These are phyloP conservation scores for Ceratocystis albifundus DNA, from an alignment of 2,329 filamentous ascomycete species.

Conservation along the genomic window DNA sequence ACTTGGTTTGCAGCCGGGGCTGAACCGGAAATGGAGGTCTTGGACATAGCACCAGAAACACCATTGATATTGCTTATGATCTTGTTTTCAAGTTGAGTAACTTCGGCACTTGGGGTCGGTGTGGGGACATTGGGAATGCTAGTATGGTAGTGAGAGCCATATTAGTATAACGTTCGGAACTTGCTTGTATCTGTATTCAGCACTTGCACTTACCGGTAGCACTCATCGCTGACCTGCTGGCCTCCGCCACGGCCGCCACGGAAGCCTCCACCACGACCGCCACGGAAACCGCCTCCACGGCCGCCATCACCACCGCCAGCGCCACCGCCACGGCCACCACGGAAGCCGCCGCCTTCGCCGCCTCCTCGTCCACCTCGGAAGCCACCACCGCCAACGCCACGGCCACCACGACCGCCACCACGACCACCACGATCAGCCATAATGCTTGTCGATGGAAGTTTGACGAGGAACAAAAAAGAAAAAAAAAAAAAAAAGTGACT, in stretches of 20 bases:
- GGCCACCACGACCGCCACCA: conserved; percentile 19
- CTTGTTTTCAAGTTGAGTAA: conserved; percentile 34
- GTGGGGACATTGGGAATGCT: conserved; percentile 21
- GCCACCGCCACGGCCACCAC: conserved; percentile 24
- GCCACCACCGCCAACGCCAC: conserved; percentile 24
- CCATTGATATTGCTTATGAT: conserved; percentile 27
- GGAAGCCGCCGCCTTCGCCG: conserved; percentile 25
- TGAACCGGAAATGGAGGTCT: conserved; percentile 25
- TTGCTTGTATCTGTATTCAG: too few species aligned
- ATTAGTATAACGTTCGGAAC: neutral
- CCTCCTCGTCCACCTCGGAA: conserved; percentile 24
- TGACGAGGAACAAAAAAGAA: neutral
- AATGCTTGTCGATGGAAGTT: neutral
- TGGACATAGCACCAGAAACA: conserved; percentile 24
- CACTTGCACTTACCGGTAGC: conserved; percentile 22
- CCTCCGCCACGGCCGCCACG: conserved; percentile 25
- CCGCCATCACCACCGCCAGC: conserved; percentile 21
- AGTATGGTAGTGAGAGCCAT: conserved; percentile 18
- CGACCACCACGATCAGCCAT: conserved; percentile 21
- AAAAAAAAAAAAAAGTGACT: neutral
- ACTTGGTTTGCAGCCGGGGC: conserved; percentile 21
- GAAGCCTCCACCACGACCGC: conserved; percentile 24
- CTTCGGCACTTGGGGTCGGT: conserved; percentile 26
- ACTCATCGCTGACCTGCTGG: conserved; percentile 25
- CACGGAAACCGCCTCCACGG: conserved; percentile 25